Conservation (phyloP, 148 eudicot species). For the Gaultheria prostrata region DNA sequence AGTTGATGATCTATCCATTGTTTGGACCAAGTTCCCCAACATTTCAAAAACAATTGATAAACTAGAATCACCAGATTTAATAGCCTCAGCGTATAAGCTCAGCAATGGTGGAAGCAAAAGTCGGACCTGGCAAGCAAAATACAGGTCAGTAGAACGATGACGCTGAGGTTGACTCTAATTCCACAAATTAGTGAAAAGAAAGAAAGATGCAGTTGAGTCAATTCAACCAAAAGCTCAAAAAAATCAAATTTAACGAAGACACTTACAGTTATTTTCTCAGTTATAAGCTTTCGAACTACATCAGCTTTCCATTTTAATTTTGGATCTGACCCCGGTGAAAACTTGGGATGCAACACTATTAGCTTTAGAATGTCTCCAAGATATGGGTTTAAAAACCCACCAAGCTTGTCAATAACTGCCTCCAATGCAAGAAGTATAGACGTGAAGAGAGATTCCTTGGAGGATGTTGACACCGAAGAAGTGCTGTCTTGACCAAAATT, state of each 20-base stretch:
- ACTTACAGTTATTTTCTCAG: conserved; percentile 73
- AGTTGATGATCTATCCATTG: conserved; percentile 73
- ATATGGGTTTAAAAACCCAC: conserved; percentile 79
- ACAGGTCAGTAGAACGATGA: conserved; percentile 10
- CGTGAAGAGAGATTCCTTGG: conserved; percentile 44
- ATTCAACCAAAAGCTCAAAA: conserved; percentile 3
- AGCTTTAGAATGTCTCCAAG: conserved; percentile 68
- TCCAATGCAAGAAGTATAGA: conserved; percentile 61
- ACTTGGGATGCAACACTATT: conserved; percentile 59
- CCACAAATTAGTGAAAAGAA: neutral
- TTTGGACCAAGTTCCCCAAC: conserved; percentile 52
- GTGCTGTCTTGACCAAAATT: conserved; percentile 16
- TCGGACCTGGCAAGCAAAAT: conserved; percentile 48
- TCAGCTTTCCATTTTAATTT: conserved; percentile 72
- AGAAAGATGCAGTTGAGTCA: neutral
- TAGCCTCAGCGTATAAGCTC: conserved; percentile 65
- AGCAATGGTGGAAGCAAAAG: conserved; percentile 66
- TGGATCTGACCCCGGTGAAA: conserved; percentile 37
- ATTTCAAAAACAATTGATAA: conserved; percentile 61
- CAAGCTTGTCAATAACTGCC: conserved; percentile 79
- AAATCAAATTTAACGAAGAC: conserved; percentile 2
- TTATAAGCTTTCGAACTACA: conserved; percentile 57
- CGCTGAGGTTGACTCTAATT: neutral
- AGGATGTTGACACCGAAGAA: conserved; percentile 22
- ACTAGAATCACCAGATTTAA: conserved; percentile 61